Evolutionary conservation across 2,329 filamentous ascomycete species (phyloP).

Genomic region (Trichoderma afroharzianum): DNA sequence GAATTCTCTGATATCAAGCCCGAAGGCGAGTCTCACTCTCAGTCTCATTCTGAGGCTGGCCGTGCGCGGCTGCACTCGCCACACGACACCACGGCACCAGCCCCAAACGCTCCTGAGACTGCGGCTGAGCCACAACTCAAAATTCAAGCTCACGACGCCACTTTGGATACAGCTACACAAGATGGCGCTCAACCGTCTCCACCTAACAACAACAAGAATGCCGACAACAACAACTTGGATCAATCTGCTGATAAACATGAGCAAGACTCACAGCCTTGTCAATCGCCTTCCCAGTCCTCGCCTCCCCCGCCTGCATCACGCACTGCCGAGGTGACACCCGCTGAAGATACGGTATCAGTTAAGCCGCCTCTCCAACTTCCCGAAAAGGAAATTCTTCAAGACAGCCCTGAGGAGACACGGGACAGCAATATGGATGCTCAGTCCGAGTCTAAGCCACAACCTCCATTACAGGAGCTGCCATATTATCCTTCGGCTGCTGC

Average conservation of each 20-base stretch:
- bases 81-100: slow-evolving; percentile 1
- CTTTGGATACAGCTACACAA: background rate
- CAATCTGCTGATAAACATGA: background rate
- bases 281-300: background rate
- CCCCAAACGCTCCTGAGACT: background rate
- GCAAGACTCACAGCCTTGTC: background rate
- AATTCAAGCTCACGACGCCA: slow-evolving; percentile 6
- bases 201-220: background rate
- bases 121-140: slow-evolving; percentile 7
- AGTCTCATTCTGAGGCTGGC: background rate
- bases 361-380: slow-evolving; percentile 6
- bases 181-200: background rate
- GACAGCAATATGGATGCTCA: background rate
- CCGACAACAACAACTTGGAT: background rate
- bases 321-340: background rate
- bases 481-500: slow-evolving; percentile 11
- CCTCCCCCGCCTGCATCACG: background rate
- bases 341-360: background rate
- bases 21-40: background rate
- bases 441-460: background rate
- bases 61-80: background rate
- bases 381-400: slow-evolving; percentile 8
- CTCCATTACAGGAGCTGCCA: background rate
- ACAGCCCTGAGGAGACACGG: background rate
- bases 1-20: background rate